Conservation (phyloP, 176 grass and related monocot genomes). For the Oryza glumipatula region DNA sequence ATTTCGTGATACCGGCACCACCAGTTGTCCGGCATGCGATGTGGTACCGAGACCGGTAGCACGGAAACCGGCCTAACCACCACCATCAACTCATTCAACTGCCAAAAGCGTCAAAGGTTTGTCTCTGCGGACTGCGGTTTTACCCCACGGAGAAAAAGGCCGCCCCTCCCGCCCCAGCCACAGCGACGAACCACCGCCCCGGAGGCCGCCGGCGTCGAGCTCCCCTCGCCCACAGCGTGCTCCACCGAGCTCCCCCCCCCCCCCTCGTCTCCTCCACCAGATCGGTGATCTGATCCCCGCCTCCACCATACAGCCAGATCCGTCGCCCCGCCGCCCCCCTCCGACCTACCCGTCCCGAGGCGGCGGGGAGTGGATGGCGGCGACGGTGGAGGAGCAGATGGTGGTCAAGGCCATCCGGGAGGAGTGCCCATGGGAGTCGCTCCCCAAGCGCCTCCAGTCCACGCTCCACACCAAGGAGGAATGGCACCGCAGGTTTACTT, state of each 20-base stretch:
- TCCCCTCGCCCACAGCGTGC: neutral
- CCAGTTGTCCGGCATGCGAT: too few relatives aligned
- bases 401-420: conserved; percentile 88
- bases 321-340: neutral
- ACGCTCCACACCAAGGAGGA: conserved; percentile 78
- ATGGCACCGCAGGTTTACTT: conserved; percentile 79
- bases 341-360: conserved; percentile 1
- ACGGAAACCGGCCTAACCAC: too few relatives aligned
- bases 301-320: conserved; percentile 38
- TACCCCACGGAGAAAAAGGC: neutral
- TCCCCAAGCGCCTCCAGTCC: conserved; percentile 86
- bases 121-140: conserved; percentile 12
- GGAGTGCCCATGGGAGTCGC: conserved; percentile 82
- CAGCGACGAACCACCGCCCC: conserved; percentile 22
- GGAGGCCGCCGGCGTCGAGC: neutral
- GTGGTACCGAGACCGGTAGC: too few relatives aligned
- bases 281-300: conserved; percentile 49
- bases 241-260: neutral
- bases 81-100: too few relatives aligned
- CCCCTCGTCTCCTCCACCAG: neutral
- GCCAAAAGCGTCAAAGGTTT: conserved; percentile 31
- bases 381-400: conserved; percentile 86
- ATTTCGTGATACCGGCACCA: too few relatives aligned
- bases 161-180: neutral
- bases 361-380: conserved; percentile 45